phyloP scores from a whole-genome alignment of 768 basidiomycete genomes.

The Auricularia cornea region DNA sequence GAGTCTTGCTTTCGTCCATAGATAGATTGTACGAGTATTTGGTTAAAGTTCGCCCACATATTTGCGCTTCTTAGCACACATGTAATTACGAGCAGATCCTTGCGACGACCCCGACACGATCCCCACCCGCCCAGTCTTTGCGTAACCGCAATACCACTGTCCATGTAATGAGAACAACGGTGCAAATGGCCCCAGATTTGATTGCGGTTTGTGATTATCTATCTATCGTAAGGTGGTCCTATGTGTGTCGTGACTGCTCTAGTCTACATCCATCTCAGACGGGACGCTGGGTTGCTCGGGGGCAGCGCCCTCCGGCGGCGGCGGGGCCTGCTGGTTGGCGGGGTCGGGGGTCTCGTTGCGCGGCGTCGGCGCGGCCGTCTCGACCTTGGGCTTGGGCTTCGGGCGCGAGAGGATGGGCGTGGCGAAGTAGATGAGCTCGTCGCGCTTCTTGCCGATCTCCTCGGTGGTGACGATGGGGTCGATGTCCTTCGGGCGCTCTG shows the following conservation, averaged over 20 bases:
- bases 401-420: constrained; percentile 85
- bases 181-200: background rate
- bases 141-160: too few relatives aligned
- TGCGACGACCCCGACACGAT: too few relatives aligned
- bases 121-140: too few relatives aligned
- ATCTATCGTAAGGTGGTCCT: background rate
- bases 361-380: constrained; percentile 19
- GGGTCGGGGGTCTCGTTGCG: constrained; percentile 58
- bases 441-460: constrained; percentile 85
- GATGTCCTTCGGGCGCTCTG: constrained; percentile 81
- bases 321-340: constrained; percentile 1
- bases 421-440: constrained; percentile 86
- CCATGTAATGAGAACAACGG: too few relatives aligned
- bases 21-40: too few relatives aligned
- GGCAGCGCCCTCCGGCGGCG: constrained; percentile 11
- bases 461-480: constrained; percentile 73
- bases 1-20: too few relatives aligned
- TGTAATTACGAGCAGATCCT: too few relatives aligned
- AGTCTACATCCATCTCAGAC: constrained; percentile 82
- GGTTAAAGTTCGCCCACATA: too few relatives aligned
- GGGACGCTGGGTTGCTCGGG: constrained; percentile 41
- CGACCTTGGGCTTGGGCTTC: constrained; percentile 78
- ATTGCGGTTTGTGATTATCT: background rate
- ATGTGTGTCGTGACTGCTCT: constrained; percentile 18
- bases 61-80: too few relatives aligned